A percentile compares a stretch with the other conserved stretches of the same genome.
These are phyloP conservation scores for Gentiana macrophylla DNA, from an alignment of 257 asterid species.

Conservation along the genomic window DNA sequence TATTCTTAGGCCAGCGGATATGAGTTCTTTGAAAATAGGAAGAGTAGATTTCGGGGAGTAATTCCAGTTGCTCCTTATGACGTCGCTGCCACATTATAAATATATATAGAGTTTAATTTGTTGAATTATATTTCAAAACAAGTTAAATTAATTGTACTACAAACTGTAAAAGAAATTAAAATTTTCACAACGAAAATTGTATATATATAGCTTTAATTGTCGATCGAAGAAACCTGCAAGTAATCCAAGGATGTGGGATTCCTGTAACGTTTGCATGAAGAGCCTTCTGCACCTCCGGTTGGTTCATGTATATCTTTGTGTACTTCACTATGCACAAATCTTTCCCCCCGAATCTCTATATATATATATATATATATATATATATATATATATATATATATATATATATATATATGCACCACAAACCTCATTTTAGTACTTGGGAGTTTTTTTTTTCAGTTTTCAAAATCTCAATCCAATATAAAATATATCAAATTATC, in stretches of 20 bases:
- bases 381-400: too few relatives aligned
- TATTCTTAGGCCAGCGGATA: slow-evolving; percentile 43
- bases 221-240: slow-evolving; percentile 34
- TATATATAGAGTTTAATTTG: background rate
- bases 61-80: slow-evolving; percentile 41
- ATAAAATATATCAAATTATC: too few relatives aligned
- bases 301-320: slow-evolving; percentile 43
- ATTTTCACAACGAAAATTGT: background rate
- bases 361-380: too few relatives aligned
- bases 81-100: slow-evolving; percentile 23
- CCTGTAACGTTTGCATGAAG: slow-evolving; percentile 40
- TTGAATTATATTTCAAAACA: background rate
- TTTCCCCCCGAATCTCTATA: slow-evolving; percentile 44
- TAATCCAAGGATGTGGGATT: slow-evolving; percentile 38
- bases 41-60: slow-evolving; percentile 59
- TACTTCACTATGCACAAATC: slow-evolving; percentile 46
- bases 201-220: too few relatives aligned
- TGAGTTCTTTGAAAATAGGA: slow-evolving; percentile 41
- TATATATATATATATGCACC: slow-evolving; percentile 4
- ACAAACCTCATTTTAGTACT: too few relatives aligned
- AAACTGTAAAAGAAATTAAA: too few relatives aligned
- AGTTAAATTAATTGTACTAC: too few relatives aligned
- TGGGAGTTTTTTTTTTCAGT: too few relatives aligned
- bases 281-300: slow-evolving; percentile 48
- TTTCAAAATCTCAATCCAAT: too few relatives aligned